A percentile compares a stretch with the other conserved stretches of the same genome.
phyloP scores from a whole-genome alignment of 208 protist species.

The Hexamita inflata region DNA sequence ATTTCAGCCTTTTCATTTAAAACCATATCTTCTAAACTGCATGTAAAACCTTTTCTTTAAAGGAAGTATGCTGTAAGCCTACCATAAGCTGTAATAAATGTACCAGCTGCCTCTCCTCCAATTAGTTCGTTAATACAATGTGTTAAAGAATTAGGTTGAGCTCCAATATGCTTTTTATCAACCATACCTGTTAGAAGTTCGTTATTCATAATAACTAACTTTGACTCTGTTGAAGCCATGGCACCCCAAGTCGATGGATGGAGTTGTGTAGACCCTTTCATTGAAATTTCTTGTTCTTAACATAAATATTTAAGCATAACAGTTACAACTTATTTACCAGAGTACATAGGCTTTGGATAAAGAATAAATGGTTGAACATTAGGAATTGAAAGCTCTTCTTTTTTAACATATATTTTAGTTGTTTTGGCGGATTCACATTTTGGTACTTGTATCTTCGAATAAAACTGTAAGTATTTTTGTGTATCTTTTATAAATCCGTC shows the following conservation, averaged over 20 bases:
- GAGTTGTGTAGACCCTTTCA: constrained; percentile 62
- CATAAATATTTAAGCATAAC: constrained; percentile 51
- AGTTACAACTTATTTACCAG: constrained; percentile 50
- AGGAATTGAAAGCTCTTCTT: constrained; percentile 37
- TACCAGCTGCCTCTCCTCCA: constrained; percentile 68
- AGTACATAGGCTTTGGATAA: constrained; percentile 59
- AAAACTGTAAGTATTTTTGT: background rate
- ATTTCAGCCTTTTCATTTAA: constrained; percentile 57
- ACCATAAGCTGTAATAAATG: constrained; percentile 74
- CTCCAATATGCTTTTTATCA: constrained; percentile 80
- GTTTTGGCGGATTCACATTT: background rate
- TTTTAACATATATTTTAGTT: background rate
- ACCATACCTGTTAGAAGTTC: constrained; percentile 85
- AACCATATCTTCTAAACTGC: constrained; percentile 90
- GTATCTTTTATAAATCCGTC: background rate
- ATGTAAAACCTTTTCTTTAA: constrained; percentile 81
- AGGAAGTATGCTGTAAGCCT: constrained; percentile 79
- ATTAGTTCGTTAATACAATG: constrained; percentile 89
- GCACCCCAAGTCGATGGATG: constrained; percentile 55
- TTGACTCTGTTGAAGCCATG: constrained; percentile 44
- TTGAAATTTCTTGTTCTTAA: constrained; percentile 48
- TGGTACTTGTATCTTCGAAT: background rate
- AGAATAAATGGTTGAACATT: constrained; percentile 66
- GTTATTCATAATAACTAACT: constrained; percentile 66
- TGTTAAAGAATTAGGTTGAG: constrained; percentile 48